Base-by-base conservation (phyloP, 1,284 basidiomycete species). In the Pterulicium gracile region DNA sequence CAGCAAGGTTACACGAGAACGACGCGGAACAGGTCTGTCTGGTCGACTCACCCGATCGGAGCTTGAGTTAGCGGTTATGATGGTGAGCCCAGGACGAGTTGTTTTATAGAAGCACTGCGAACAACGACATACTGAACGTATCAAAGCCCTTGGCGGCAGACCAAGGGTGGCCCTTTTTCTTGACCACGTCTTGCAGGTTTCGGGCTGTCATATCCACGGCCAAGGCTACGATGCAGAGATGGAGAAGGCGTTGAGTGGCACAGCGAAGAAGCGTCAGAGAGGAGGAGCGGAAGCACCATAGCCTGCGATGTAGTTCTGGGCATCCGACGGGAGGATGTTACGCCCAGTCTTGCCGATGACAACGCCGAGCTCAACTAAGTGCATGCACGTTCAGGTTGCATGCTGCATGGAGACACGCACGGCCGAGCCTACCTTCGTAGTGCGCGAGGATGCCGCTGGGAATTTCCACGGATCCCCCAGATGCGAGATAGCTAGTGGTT, bases 151-250 rank as follows among this genome's bases (percentile, higher is more conserved):
- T 94, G 1, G 84, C 89, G 3, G 93, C 77, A 15, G 86, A 84
- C 95, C 95, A 98, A 1, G 95, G 95, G 19, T 98, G 74, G 17
- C 95, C 92, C 51, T 83, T 85, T 57, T 85, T 88, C 71, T 96
- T 97, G 44, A 88, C 89, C 44, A 81, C 79, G 48, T 97, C 90
- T 66, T 98, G 95, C 59, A 98, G 68, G 67, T 98, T 98, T 20
- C 95, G 79, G 1, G 88, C 94, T 0, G 94, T 98, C 84, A 98
- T 85, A 61, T 97, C 93, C 51, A 96, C 85, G 1, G 90, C 90
- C 49, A 97, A 72, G 35, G 93, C 93, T 95, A 52, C 20, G 17
- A 18, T 7, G 20, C 45, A 24, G 42, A 47, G n/a, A 15, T 13
- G 19, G 36, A 39, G 36, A 5, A 17, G 19, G 15, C 24, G 18